Evolutionary conservation across 306 rosid genomes (phyloP).

Genomic region (Lathyrus aphaca): DNA sequence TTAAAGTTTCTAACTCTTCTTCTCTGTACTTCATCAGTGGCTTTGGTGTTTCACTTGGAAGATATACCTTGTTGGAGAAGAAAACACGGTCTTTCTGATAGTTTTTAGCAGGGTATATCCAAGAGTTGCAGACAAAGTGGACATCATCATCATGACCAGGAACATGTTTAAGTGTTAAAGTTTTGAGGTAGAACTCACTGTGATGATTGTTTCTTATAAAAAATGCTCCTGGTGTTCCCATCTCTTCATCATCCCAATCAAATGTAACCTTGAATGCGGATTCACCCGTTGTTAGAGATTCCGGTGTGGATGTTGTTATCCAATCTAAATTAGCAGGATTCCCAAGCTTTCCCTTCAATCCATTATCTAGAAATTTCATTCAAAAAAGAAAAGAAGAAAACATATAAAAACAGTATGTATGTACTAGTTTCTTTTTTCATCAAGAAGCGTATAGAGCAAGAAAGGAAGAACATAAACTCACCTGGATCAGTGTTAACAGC

Average conservation of each 20-base stretch:
- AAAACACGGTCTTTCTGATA: conserved; percentile 66
- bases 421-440: background rate
- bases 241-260: conserved; percentile 59
- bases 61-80: conserved; percentile 86
- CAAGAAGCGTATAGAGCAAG: background rate
- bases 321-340: conserved; percentile 64
- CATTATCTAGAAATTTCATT: conserved; percentile 43
- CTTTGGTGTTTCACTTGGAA: conserved; percentile 67
- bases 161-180: conserved; percentile 64
- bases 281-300: conserved; percentile 52
- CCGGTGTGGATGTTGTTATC: conserved; percentile 43
- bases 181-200: conserved; percentile 67
- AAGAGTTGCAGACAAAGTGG: conserved; percentile 81
- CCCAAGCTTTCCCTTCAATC: conserved; percentile 59
- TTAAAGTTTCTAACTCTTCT: conserved; percentile 63
- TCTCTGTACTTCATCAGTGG: conserved; percentile 58
- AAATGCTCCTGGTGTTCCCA: conserved; percentile 78
- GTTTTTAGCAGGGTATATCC: conserved; percentile 71
- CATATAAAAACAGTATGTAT: background rate
- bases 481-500: conserved; percentile 55
- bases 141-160: conserved; percentile 68
- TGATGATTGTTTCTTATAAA: conserved; percentile 65
- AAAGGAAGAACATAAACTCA: conserved; percentile 14
- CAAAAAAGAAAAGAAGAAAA: too few relatives aligned
- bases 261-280: conserved; percentile 57